phyloP scores from a whole-genome alignment of 2,329 filamentous ascomycete genomes.

The Ceratocystis cacaofunesta region DNA sequence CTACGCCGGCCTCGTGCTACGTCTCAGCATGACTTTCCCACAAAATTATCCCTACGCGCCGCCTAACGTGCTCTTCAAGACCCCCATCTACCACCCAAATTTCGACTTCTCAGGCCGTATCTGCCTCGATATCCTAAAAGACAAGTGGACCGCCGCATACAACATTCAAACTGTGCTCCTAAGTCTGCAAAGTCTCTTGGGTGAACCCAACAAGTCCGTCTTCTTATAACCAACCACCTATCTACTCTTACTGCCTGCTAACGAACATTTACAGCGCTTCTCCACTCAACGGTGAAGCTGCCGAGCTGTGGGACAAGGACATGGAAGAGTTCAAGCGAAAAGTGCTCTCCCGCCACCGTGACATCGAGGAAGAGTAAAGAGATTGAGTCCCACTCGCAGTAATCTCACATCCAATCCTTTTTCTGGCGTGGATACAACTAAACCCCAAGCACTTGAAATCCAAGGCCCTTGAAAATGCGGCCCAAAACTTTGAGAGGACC shows the following conservation, averaged over 20 bases:
- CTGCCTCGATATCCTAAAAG: constrained; percentile 94
- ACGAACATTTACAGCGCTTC: constrained; percentile 48
- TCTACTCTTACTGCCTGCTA: constrained; percentile 17
- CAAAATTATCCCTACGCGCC: constrained; percentile 84
- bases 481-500: too few species aligned
- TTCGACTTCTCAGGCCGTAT: constrained; percentile 95
- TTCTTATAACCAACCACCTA: neutral
- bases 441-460: neutral
- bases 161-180: constrained; percentile 88
- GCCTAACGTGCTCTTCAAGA: constrained; percentile 90
- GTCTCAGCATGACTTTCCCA: constrained; percentile 83
- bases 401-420: neutral
- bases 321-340: constrained; percentile 73
- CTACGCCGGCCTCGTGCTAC: constrained; percentile 76
- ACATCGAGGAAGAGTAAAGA: constrained; percentile 47
- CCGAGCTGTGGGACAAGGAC: constrained; percentile 88
- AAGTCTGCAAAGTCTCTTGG: constrained; percentile 85
- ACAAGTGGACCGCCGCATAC: constrained; percentile 97
- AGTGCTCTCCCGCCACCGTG: constrained; percentile 46
- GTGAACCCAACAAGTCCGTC: constrained; percentile 93
- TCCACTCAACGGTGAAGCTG: constrained; percentile 88
- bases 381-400: neutral
- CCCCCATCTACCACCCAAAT: constrained; percentile 97
- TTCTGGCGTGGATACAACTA: neutral
- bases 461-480: too few species aligned